Base-by-base conservation (phyloP, 2,329 filamentous ascomycete genomes). In the Cadophora luteo-olivacea region DNA sequence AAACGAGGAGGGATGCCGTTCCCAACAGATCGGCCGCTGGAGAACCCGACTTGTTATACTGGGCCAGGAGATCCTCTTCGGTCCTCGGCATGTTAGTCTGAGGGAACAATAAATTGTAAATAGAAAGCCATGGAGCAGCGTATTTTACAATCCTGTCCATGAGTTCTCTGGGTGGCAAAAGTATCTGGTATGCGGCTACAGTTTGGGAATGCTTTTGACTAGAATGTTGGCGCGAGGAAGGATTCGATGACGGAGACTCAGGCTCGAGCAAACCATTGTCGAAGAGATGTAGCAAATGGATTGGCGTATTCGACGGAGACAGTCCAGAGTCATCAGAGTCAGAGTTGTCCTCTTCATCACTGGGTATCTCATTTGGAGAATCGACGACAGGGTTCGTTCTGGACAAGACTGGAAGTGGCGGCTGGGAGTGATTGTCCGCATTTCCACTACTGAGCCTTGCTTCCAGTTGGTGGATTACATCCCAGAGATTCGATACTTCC, bases 21-120 rank as follows among this genome's bases (percentile, higher is more conserved):
- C 25, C 57, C 25, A 66, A 19, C 25, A 54, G 33, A 49, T 66
- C 38, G 5, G 45, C 24, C 4, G 61, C 33, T 54, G 64, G 32
- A 33, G 36, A 22, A 8, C 51, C 16, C 3, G 38, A 48, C 16
- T 52, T 61, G 48, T 61, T 49, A 45, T 61, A 66, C 57, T 62
- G 64, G n/a, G 64, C 48, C 16, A 66, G 32, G 36, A 66, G 38
- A n/a, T 66, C 45, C 41, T 61, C n/a, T 36, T 48, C 24, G 4
- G 22, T 66, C 7, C 33, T 61, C 24, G 54, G 24, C 12, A 61
- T 61, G n/a, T 55, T 62, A n/a, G 33, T 66, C n/a, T 36, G 58
- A 14, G 64, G 64, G 29, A 66, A 66, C 12, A 66, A 33, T 55
- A 48, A n/a, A 32, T 66, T 66, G 45, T 66, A 55, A n/a, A 55